These are phyloP conservation scores for Microdochium nivale DNA, from an alignment of 2,329 filamentous ascomycete genomes.

Conservation along the genomic window DNA sequence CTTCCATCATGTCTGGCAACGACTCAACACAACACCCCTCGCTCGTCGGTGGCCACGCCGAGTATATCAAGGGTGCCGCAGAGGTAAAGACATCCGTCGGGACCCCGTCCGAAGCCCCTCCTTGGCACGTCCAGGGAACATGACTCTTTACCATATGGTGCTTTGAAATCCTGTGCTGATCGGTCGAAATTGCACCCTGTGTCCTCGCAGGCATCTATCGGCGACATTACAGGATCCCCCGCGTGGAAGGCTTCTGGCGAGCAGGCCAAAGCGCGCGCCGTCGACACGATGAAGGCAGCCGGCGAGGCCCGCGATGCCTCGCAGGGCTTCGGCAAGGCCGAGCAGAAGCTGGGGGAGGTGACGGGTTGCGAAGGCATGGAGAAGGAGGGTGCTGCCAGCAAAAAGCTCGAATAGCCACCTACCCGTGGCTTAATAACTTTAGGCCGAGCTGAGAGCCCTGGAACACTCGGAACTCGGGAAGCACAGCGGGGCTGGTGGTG, in stretches of 20 bases:
- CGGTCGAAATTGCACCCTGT: neutral
- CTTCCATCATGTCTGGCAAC: conserved; percentile 19
- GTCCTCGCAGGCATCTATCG: conserved; percentile 42
- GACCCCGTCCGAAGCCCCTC: neutral
- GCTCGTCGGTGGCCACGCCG: conserved; percentile 54
- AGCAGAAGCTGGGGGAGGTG: conserved; percentile 55
- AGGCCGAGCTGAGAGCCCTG: no score
- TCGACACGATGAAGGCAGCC: conserved; percentile 54
- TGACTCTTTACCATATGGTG: neutral
- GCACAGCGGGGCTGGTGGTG: no score
- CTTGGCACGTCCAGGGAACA: neutral
- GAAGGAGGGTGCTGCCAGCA: conserved; percentile 48
- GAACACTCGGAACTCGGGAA: no score
- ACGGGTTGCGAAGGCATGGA: conserved; percentile 64
- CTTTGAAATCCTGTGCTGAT: neutral
- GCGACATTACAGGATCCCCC: conserved; percentile 50
- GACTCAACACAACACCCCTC: conserved; percentile 39
- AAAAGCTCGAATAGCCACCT: conserved; percentile 14
- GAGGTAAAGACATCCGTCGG: conserved; percentile 45
- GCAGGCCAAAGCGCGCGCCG: conserved; percentile 53
- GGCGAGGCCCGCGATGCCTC: conserved; percentile 44
- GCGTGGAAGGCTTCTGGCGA: conserved; percentile 57
- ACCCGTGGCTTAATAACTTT: no score
- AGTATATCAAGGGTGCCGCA: conserved; percentile 61
- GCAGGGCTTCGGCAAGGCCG: conserved; percentile 52